phyloP scores from a whole-genome alignment of 83 land plant species.

The Diphasiastrum complanatum region DNA sequence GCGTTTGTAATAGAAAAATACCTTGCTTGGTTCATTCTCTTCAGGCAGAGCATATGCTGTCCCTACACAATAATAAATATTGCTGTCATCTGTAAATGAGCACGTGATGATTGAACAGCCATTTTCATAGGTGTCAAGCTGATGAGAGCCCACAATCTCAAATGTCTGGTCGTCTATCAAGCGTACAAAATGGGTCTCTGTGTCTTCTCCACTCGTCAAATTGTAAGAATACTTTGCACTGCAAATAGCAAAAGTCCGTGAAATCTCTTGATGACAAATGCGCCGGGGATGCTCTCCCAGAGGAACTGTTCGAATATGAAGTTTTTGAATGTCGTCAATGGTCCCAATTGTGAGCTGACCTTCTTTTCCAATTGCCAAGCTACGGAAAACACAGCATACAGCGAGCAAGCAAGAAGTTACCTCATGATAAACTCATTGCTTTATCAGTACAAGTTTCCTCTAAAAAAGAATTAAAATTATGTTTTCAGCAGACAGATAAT shows the following conservation, averaged over 20 bases:
- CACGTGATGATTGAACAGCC: constrained; percentile 98
- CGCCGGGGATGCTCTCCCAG: constrained; percentile 97
- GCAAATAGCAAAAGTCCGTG: constrained; percentile 86
- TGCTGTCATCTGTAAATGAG: constrained; percentile 85
- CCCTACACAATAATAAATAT: constrained; percentile 89
- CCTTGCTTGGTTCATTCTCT: constrained; percentile 95
- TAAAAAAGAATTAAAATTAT: no score
- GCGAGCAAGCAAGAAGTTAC: no score
- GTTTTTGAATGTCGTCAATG: constrained; percentile 98
- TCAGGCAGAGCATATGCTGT: constrained; percentile 96
- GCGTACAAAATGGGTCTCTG: constrained; percentile 84
- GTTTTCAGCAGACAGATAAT: no score
- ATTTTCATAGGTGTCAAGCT: constrained; percentile 75
- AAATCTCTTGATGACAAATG: constrained; percentile 89
- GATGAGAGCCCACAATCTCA: constrained; percentile 66
- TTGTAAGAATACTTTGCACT: constrained; percentile 49
- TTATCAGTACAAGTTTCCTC: no score
- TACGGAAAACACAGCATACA: constrained; percentile 31
- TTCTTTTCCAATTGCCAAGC: constrained; percentile 99
- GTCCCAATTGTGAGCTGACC: constrained; percentile 99
- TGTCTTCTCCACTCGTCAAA: constrained; percentile 57
- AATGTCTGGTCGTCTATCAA: constrained; percentile 96
- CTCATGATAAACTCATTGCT: no score
- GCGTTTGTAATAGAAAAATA: constrained; percentile 12
- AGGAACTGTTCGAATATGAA: constrained; percentile 91